These are phyloP conservation scores for Alternaria metachromatica DNA, from an alignment of 2,329 filamentous ascomycete species.

Conservation along the genomic window DNA sequence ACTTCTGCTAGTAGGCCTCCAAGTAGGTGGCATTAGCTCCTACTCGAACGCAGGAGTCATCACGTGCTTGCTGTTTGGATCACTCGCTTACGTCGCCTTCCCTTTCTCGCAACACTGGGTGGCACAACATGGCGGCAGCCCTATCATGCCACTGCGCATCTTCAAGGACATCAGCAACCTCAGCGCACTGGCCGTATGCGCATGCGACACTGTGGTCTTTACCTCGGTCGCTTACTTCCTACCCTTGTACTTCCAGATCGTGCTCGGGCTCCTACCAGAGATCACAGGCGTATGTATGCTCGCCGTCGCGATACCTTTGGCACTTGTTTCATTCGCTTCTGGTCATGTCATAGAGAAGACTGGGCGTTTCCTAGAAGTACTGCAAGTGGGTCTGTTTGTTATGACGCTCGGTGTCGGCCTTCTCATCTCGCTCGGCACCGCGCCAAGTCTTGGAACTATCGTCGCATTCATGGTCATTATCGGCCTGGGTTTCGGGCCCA, in stretches of 20 bases:
- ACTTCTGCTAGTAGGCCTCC: conserved; percentile 60
- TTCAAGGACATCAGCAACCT: conserved; percentile 64
- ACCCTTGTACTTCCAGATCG: conserved; percentile 76
- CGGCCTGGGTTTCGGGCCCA: conserved; percentile 59
- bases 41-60: conserved; percentile 60
- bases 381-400: conserved; percentile 40
- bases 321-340: conserved; percentile 53
- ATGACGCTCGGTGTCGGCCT: conserved; percentile 47
- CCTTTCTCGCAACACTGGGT: conserved; percentile 68
- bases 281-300: conserved; percentile 66
- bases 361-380: conserved; percentile 50
- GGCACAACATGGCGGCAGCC: conserved; percentile 65
- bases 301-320: conserved; percentile 60
- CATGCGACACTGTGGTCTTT: conserved; percentile 63
- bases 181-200: conserved; percentile 60
- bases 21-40: conserved; percentile 58
- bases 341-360: conserved; percentile 56
- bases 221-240: conserved; percentile 73
- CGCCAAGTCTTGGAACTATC: conserved; percentile 39
- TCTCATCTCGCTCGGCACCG: conserved; percentile 31
- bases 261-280: conserved; percentile 63
- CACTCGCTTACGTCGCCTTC: conserved; percentile 57
- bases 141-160: conserved; percentile 74
- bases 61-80: conserved; percentile 58
- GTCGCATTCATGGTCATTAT: conserved; percentile 58